Evolutionary conservation across 345 rosid genomes (phyloP).

Genomic region (Hypericum perforatum): DNA sequence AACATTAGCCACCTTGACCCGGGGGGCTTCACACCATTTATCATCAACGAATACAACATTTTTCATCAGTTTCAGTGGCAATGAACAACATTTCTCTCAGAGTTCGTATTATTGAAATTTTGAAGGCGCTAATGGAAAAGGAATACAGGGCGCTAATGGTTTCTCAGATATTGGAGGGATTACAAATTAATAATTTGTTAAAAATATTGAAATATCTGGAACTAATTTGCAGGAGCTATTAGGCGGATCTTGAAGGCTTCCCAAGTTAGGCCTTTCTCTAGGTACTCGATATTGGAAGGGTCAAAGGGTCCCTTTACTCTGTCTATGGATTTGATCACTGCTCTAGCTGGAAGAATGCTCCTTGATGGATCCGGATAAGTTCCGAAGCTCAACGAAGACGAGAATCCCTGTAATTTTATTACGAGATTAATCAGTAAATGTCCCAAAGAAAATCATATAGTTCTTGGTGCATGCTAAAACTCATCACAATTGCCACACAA

Average conservation of each 20-base stretch:
- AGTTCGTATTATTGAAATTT: too few relatives aligned
- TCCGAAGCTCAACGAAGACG: constrained; percentile 59
- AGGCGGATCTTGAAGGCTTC: constrained; percentile 30
- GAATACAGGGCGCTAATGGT: too few relatives aligned
- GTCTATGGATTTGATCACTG: constrained; percentile 51
- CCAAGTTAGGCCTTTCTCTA: constrained; percentile 51
- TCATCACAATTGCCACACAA: background rate
- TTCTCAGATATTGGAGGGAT: too few relatives aligned
- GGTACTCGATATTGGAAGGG: constrained; percentile 51
- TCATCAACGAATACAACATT: too few relatives aligned
- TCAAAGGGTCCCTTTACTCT: constrained; percentile 72
- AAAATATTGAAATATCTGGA: too few relatives aligned
- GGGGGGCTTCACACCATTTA: too few relatives aligned
- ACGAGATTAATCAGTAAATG: background rate
- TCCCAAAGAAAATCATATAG: background rate
- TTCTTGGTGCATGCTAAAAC: background rate
- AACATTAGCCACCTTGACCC: too few relatives aligned
- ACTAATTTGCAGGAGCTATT: background rate
- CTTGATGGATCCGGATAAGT: constrained; percentile 74
- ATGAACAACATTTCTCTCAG: too few relatives aligned
- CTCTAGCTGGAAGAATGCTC: constrained; percentile 68
- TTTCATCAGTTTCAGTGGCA: too few relatives aligned
- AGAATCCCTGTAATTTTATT: constrained; percentile 42
- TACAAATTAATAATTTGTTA: too few relatives aligned
- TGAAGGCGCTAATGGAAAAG: too few relatives aligned